Percentiles rank a stretch among this genome's conserved stretches.
phyloP scores from a whole-genome alignment of 139 green algal genomes.

The Tetradesmus obliquus region DNA sequence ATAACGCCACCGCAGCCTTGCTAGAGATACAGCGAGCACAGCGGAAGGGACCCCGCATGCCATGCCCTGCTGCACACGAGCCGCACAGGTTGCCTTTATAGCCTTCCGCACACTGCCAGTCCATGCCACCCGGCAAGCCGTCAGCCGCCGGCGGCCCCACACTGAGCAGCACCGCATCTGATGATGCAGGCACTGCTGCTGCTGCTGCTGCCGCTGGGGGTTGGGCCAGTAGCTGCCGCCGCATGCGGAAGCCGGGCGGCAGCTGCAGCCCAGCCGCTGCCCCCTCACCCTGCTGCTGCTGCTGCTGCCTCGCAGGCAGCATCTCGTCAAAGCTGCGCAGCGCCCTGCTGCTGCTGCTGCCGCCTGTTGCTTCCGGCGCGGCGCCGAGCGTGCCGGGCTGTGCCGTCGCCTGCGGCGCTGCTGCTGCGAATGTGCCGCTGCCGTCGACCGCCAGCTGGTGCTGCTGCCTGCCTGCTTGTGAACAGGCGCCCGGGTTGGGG shows the following conservation, averaged over 20 bases:
- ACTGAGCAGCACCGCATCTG: background rate
- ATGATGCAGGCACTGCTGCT: background rate
- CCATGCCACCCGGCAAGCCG: background rate
- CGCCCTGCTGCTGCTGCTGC: background rate
- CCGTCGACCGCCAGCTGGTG: background rate
- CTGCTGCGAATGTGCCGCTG: background rate
- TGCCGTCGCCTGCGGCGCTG: background rate
- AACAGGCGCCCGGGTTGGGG: slow-evolving; percentile 40
- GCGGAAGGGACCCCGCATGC: background rate
- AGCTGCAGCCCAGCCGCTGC: background rate
- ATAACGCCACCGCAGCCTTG: background rate
- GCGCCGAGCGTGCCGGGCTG: background rate
- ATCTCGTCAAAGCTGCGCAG: background rate
- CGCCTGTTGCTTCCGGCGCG: no score
- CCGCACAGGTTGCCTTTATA: slow-evolving; percentile 52
- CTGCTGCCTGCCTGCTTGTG: background rate
- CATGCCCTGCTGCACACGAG: background rate
- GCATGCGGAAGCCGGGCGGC: background rate
- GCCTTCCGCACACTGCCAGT: slow-evolving; percentile 25
- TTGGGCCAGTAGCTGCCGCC: background rate
- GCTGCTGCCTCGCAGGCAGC: no score
- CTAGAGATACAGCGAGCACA: background rate
- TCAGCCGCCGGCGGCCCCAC: background rate
- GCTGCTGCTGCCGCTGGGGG: background rate
- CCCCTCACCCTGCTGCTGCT: background rate